Conservation (phyloP, 345 rosid genomes). For the Linum tenue region DNA sequence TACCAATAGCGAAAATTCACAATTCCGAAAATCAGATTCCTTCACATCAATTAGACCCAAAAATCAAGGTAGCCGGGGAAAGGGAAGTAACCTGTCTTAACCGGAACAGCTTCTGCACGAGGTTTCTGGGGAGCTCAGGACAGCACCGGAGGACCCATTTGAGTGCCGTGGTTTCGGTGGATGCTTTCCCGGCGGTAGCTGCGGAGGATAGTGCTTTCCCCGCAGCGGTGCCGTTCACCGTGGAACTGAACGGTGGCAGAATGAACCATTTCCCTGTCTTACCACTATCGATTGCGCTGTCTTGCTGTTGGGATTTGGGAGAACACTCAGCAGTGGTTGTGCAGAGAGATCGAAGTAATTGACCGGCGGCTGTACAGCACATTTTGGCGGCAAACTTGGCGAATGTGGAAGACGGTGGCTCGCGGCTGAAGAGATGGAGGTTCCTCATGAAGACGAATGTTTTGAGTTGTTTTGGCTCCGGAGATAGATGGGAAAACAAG, state of each 20-base stretch:
- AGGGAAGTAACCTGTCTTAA: conserved; percentile 56
- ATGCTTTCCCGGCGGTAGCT: conserved; percentile 10
- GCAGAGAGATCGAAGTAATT: conserved; percentile 18
- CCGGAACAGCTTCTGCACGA: conserved; percentile 82
- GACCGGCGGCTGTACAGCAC: conserved; percentile 4
- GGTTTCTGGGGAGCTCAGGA: conserved; percentile 73
- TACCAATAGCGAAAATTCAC: not conserved
- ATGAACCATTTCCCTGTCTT: conserved; percentile 52
- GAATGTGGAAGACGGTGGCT: conserved; percentile 7
- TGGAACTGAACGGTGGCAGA: conserved; percentile 51
- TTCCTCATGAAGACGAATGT: not conserved
- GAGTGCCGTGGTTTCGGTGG: conserved; percentile 48
- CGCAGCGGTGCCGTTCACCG: conserved; percentile 30
- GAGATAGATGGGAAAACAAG: too few species aligned
- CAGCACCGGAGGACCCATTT: conserved; percentile 80
- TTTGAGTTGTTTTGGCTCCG: too few species aligned
- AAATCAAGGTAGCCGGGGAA: not conserved
- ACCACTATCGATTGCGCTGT: conserved; percentile 1
- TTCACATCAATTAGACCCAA: not conserved
- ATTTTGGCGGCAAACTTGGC: not conserved
- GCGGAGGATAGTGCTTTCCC: conserved; percentile 35
- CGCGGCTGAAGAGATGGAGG: conserved; percentile 28
- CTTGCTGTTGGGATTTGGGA: not conserved
- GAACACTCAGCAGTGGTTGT: conserved; percentile 3
- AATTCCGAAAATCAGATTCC: not conserved